These are phyloP conservation scores for Hyaloscypha bicolor DNA, from an alignment of 495 filamentous ascomycete genomes.

Conservation along the genomic window DNA sequence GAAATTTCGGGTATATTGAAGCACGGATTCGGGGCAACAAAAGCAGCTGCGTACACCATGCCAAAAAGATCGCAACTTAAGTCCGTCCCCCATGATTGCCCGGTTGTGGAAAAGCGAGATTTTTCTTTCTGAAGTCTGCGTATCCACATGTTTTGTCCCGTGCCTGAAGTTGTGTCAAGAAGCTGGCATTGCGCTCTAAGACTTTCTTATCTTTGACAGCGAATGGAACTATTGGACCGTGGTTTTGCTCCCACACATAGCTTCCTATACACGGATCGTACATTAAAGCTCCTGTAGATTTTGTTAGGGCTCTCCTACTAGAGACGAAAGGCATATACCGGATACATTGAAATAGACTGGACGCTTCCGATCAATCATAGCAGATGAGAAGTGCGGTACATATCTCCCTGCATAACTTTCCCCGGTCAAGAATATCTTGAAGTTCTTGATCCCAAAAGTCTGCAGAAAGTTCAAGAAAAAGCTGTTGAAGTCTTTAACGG, in stretches of 20 bases:
- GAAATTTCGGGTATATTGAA: conserved; percentile 62
- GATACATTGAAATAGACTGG: conserved; percentile 50
- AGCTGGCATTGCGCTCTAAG: conserved; percentile 58
- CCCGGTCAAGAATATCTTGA: conserved; percentile 64
- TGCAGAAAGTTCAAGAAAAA: conserved; percentile 68
- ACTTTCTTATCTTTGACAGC: conserved; percentile 52
- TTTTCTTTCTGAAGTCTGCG: conserved; percentile 54
- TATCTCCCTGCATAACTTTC: conserved; percentile 61
- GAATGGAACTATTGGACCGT: conserved; percentile 45
- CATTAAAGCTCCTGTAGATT: conserved; percentile 18
- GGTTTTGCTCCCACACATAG: conserved; percentile 25
- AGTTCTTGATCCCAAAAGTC: conserved; percentile 60
- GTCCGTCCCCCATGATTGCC: conserved; percentile 30
- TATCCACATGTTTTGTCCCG: conserved; percentile 59
- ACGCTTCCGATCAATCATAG: conserved; percentile 52
- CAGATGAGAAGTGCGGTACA: conserved; percentile 57
- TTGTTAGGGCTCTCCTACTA: not conserved
- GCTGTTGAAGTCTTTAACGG: conserved; percentile 59
- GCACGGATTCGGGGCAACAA: conserved; percentile 57
- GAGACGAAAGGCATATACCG: conserved; percentile 31
- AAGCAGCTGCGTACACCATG: conserved; percentile 47
- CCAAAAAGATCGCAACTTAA: conserved; percentile 53
- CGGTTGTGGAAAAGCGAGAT: conserved; percentile 58
- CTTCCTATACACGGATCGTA: conserved; percentile 34
- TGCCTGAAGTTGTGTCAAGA: conserved; percentile 49